Evolutionary conservation across 2,329 filamentous ascomycete species (phyloP), one percentile per base, ranked within the genome.

Genomic region (Westerdykella ornata): DNA sequence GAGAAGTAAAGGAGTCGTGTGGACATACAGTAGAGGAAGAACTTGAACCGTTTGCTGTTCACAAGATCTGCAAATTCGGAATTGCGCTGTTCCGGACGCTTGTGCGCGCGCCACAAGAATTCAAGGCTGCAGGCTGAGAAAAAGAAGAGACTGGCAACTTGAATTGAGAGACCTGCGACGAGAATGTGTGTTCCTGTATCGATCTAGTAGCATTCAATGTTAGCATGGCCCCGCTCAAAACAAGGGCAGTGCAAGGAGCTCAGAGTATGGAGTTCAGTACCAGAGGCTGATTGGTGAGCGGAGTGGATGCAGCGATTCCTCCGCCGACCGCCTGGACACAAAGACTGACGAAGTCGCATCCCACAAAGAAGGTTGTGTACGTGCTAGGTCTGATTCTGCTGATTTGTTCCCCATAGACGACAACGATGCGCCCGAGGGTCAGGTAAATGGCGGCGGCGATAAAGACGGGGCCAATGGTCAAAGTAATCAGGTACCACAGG

Each of bases 351-450:
- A 78, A 48, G 47, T 80, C 77, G 49, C 72, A 75, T 20, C 61
- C 54, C 48, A 79, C 72, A 59, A 80, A 80, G 41, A 76, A 68
- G 59, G 72, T 70, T 13, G 75, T 75, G 52, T 76, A 77, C 13
- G 70, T 51, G 11, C 44, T 39, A 3, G 48, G 49, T 7, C 38
- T 40, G 28, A 54, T 20, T 17, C 37, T 40, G 15, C 39, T 45
- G 13, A 49, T 15, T 9, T 36, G 13, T 17, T 43, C 31, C 26
- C 75, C 75, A 40, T 77, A 73, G 30, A 71, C 63, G 7, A 71
- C 57, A 37, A 78, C 70, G 44, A 77, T 69, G 29, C 75, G 72
- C 7, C 73, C 72, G 6, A 78, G 63, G 12, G 67, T 70, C 18
- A 78, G 52, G 59, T 75, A 77, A 45, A 77, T 71, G 43, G 65